Evolutionary conservation across 1,139 yeast genomes (phyloP), one percentile per base, ranked within the genome.

Genomic region (Lodderomyces parapsilosis): DNA sequence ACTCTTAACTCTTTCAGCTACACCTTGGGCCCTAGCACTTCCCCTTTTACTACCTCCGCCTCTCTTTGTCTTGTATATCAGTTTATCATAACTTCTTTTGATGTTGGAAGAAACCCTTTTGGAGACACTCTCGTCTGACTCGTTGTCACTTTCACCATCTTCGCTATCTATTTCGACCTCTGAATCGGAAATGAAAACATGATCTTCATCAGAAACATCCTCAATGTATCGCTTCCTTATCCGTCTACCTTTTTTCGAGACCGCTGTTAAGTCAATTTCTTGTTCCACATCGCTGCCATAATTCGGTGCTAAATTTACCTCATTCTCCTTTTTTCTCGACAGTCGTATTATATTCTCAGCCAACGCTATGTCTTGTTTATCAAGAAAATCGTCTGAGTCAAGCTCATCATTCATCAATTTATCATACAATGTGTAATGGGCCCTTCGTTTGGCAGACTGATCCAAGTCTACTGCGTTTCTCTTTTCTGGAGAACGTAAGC

Each of bases 391-490:
- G 2, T 58, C 66, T 9, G 62, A 64, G 7, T 59, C 65, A 5
- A 61, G 59, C 5, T 64, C 74, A 22, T 68, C 78, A 15, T 63
- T 66, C 62, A 68, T 57, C 33, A 63, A 55, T 33, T 58, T 58
- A 4, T 63, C 57, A 45, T 69, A 68, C 3, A 63, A 52, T 18
- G 56, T 55, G 34, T 59, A 52, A 24, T 65, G 57, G 0, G 86
- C 82, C 49, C 76, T 58, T 49, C 72, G 73, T 19, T 78, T 59
- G 0, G 86, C 86, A 5, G 81, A 69, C 39, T 57, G 57, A 47
- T 80, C 78, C 42, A 77, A 52, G 19, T 76, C 80, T 0, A 54
- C 54, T 42, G 57, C 49, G 50, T 81, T 52, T 50, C 82, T 52
- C 46, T 66, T 75, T 44, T 57, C 47, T 0, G 81, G 82, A 3